phyloP scores from a whole-genome alignment of 805 yeast genomes.

The Yarrowia keelungensis region DNA sequence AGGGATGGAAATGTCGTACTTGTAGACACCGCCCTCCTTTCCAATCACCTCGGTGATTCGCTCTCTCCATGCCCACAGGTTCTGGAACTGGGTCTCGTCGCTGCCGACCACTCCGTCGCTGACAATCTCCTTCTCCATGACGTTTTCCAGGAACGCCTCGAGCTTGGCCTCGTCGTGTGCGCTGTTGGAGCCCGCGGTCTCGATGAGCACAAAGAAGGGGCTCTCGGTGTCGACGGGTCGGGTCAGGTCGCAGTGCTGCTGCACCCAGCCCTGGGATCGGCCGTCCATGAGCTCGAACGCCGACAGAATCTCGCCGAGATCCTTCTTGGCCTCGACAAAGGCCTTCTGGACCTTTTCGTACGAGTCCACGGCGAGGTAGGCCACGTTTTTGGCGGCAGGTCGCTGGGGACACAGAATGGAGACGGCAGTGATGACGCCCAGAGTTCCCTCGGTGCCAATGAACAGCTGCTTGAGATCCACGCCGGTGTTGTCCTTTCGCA shows the following conservation, averaged over 20 bases:
- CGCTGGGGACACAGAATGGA: constrained; percentile 89
- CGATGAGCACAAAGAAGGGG: constrained; percentile 90
- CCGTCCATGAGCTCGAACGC: constrained; percentile 96
- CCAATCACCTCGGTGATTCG: constrained; percentile 88
- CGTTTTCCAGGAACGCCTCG: constrained; percentile 79
- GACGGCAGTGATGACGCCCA: constrained; percentile 89
- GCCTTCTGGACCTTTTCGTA: constrained; percentile 86
- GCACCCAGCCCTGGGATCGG: constrained; percentile 57
- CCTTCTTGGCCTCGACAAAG: constrained; percentile 77
- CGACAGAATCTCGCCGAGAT: constrained; percentile 82
- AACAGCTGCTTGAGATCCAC: constrained; percentile 90
- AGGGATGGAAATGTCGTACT: constrained; percentile 95
- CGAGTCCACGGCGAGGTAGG: constrained; percentile 80
- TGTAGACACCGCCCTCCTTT: constrained; percentile 91
- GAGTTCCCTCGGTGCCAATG: constrained; percentile 92
- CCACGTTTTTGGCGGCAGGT: constrained; percentile 85
- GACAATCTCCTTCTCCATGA: constrained; percentile 83
- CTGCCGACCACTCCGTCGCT: constrained; percentile 96
- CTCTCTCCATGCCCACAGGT: constrained; percentile 97
- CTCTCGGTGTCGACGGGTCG: constrained; percentile 85
- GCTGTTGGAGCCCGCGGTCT: constrained; percentile 93
- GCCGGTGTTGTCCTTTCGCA: constrained; percentile 95
- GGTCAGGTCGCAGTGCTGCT: constrained; percentile 59
- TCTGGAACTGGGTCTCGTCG: constrained; percentile 84
- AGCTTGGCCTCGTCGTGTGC: constrained; percentile 93